Evolutionary conservation across 177 flowering plant genomes (phyloP), one percentile per base, ranked within the genome.

Genomic region (Telopea speciosissima): DNA sequence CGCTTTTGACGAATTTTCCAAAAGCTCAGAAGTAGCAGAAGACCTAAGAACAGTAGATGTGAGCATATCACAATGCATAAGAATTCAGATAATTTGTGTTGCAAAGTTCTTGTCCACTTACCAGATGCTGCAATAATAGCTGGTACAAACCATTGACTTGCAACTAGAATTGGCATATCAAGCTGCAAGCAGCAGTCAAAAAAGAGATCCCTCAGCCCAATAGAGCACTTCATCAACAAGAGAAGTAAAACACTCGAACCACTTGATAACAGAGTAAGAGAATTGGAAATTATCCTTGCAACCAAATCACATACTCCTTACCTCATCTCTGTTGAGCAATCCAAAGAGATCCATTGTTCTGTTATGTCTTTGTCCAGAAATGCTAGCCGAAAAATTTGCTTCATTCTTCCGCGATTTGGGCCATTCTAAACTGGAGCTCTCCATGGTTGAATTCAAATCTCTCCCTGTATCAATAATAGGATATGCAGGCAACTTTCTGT

Each of bases 121-220:
- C 99, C 97, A 71, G 79, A 78, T 62, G 83, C 24, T 5, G 92
- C 85, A 75, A 91, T 76, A 45, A 85, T 68, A 33, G 85, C 82
- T 70, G 97, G 98, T 54, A 89, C 67, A 68, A 95, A 79, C 97
- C 99, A 92, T 70, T 87, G 97, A 72, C 85, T 87, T 54, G 86
- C 79, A 76, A 84, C 86, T 14, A 85, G 74, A 65, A 81, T 79
- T 1, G 90, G 94, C 80, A 79, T 70, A 73, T 93, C 96, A 68
- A 83, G 79, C 99, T 95, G 91, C 83, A 79, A 60, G 44, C 21
- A 73, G 40, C 65, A 59, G 11, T 70, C 6, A 2, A 52, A 23
- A 60, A 66, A 56, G 11, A 25, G 8, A 74, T 61, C 23, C 31
- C 49, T 70, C 13, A 24, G 49, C 31, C 17, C 49, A 0, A 64